Conservation (phyloP, 2,329 filamentous ascomycete species). For the Ophiostoma sp. region DNA sequence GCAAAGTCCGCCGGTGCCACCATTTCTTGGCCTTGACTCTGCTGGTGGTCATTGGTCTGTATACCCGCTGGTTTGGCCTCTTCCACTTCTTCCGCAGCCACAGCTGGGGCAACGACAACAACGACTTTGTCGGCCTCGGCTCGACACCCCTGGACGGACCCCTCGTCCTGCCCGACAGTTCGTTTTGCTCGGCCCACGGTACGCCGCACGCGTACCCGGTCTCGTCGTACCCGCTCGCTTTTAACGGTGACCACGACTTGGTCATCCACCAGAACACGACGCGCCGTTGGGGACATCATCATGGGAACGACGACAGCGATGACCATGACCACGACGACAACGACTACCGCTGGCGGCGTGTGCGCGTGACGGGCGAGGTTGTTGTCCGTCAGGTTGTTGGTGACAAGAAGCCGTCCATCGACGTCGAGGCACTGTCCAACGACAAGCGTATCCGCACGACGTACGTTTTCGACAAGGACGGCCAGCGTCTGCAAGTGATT, state of each 20-base stretch:
- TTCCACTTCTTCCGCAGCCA: neutral
- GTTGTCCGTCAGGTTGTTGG: conserved; percentile 41
- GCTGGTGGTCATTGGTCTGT: neutral
- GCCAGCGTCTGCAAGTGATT: conserved; percentile 43
- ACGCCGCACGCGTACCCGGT: neutral
- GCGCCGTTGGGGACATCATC: conserved; percentile 15
- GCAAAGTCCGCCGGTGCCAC: neutral
- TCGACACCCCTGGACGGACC: conserved; percentile 23
- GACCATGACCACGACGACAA: conserved; percentile 20
- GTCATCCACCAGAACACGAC: conserved; percentile 43
- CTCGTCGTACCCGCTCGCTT: conserved; percentile 37
- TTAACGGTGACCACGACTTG: conserved; percentile 41
- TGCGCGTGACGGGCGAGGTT: conserved; percentile 48
- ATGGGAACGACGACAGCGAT: conserved; percentile 17
- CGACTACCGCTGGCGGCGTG: conserved; percentile 29
- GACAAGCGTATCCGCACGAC: conserved; percentile 43
- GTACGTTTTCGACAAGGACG: conserved; percentile 37
- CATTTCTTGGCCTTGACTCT: neutral
- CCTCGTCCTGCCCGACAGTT: conserved; percentile 16
- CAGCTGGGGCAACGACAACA: neutral
- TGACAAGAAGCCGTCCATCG: conserved; percentile 38
- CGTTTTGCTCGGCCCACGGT: neutral
- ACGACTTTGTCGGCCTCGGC: neutral
- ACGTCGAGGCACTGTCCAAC: conserved; percentile 50
- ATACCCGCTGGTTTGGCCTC: neutral